phyloP scores from a whole-genome alignment of 169 alveolate genomes.

The Eimeria falciformis region DNA sequence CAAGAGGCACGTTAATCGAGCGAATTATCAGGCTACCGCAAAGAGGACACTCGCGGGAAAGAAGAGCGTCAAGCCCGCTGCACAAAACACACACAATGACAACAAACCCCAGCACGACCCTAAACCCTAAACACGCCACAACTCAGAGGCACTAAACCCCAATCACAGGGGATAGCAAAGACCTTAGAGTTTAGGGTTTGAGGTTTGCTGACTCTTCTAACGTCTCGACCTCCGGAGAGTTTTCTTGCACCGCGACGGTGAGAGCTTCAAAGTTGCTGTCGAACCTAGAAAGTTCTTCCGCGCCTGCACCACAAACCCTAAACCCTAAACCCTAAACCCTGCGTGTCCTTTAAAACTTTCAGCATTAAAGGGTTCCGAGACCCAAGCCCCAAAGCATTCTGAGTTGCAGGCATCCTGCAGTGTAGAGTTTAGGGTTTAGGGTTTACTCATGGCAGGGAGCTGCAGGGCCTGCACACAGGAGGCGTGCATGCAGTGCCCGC shows the following conservation, averaged over 20 bases:
- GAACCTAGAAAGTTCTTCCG: constrained; percentile 17
- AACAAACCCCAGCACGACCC: constrained; percentile 3
- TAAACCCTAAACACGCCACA: not conserved
- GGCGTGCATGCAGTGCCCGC: constrained; percentile 59
- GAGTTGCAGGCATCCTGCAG: not conserved
- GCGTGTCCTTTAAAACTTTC: not conserved
- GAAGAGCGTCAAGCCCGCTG: constrained; percentile 25
- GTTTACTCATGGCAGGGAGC: constrained; percentile 39
- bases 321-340: constrained; percentile 15
- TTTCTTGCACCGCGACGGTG: constrained; percentile 1
- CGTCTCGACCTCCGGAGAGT: constrained; percentile 25
- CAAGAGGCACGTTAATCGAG: constrained; percentile 7
- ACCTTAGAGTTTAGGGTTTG: constrained; percentile 11
- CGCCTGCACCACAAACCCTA: not conserved
- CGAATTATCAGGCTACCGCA: constrained; percentile 50
- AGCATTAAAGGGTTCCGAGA: not conserved
- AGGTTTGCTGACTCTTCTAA: constrained; percentile 40
- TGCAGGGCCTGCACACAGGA: constrained; percentile 19
- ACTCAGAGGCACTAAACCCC: not conserved
- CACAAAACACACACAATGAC: not conserved
- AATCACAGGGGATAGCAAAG: not conserved
- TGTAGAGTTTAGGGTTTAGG: not conserved
- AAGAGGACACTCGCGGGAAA: constrained; percentile 14
- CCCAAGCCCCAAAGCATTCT: constrained; percentile 10
- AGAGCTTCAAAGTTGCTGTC: constrained; percentile 50